These are phyloP conservation scores for Cryomyces minteri DNA, from an alignment of 495 filamentous ascomycete species.

Conservation along the genomic window DNA sequence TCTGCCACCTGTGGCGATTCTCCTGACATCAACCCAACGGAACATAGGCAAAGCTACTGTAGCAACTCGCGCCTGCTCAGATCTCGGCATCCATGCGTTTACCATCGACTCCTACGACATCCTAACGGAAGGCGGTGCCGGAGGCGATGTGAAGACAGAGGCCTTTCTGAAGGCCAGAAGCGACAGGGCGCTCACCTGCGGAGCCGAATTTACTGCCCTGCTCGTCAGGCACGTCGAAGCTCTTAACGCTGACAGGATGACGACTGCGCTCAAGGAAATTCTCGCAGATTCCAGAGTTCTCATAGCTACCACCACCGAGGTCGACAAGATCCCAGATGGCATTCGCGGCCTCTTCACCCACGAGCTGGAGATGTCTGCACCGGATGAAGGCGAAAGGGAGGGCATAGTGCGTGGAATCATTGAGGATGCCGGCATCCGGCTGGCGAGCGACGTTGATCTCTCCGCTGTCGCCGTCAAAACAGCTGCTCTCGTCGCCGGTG, in stretches of 20 bases:
- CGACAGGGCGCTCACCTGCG: slow-evolving; percentile 77
- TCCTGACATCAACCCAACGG: slow-evolving; percentile 77
- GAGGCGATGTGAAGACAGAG: slow-evolving; percentile 85
- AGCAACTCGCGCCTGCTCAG: slow-evolving; percentile 57
- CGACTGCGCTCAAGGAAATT: slow-evolving; percentile 63
- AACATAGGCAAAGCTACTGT: slow-evolving; percentile 75
- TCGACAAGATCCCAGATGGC: slow-evolving; percentile 82
- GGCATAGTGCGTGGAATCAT: slow-evolving; percentile 65
- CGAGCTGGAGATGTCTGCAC: slow-evolving; percentile 83
- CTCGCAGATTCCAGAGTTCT: slow-evolving; percentile 55
- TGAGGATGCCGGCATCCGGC: slow-evolving; percentile 47
- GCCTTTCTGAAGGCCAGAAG: slow-evolving; percentile 72
- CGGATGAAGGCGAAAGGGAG: slow-evolving; percentile 83
- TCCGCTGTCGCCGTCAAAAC: slow-evolving; percentile 79
- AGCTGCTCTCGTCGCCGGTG: slow-evolving; percentile 83
- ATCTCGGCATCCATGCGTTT: slow-evolving; percentile 82
- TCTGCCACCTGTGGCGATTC: slow-evolving; percentile 72
- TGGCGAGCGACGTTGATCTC: slow-evolving; percentile 69
- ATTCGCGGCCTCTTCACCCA: slow-evolving; percentile 85
- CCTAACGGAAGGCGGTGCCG: slow-evolving; percentile 67
- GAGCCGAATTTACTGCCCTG: slow-evolving; percentile 62
- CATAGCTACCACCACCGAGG: slow-evolving; percentile 83
- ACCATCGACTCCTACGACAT: slow-evolving; percentile 86
- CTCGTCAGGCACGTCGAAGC: slow-evolving; percentile 79
- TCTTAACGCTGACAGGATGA: slow-evolving; percentile 76